Base-by-base conservation (phyloP, 2,329 filamentous ascomycete genomes). In the Penicillium sp. region DNA sequence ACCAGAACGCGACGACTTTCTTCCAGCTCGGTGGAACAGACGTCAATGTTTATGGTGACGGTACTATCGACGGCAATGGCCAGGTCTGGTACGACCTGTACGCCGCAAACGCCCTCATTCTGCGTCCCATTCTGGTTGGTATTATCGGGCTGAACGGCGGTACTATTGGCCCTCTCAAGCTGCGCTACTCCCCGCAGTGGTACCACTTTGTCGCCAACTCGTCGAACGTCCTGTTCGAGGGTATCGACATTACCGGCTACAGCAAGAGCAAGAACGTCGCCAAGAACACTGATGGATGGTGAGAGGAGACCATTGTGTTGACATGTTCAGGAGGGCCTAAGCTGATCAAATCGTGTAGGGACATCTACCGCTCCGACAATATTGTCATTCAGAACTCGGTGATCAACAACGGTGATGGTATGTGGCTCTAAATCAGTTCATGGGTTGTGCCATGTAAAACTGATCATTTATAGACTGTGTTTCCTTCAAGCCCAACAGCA, bases 401-500 rank as follows among this genome's bases (percentile, higher is more conserved):
- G 27, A 83, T 87, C 62, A 79, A 84, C 70, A 89, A 89, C 65
- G 85, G 85, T 37, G 87, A 90, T 69, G 86, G 78, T 79, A 68
- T 22, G 60, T 36, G 24, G n/a, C 19, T 22, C 19, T 3, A 1
- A 9, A 4, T 13, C 39, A 11, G 11, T 39, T n/a, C 14, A 13
- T 40, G 3, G 47, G 16, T 2, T n/a, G 14, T 41, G 13, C 3
- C 22, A 10, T 31, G 33, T 18, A 39, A 43, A n/a, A 57, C 58
- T 68, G 51, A 66, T 50, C 43, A 9, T 61, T 46, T 31, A 1
- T 22, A 78, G 84, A 91, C 70, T 91, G 89, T 60, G 86, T 91
- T 13, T 87, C 87, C 0, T 90, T 91, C 81, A 91, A 91, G 74
- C 88, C 88, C 18, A 91, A 90, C 71, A 87, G 83, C 66, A 90